These are phyloP conservation scores for Friedmanniomyces simplex DNA, from an alignment of 495 filamentous ascomycete genomes.

Conservation along the genomic window DNA sequence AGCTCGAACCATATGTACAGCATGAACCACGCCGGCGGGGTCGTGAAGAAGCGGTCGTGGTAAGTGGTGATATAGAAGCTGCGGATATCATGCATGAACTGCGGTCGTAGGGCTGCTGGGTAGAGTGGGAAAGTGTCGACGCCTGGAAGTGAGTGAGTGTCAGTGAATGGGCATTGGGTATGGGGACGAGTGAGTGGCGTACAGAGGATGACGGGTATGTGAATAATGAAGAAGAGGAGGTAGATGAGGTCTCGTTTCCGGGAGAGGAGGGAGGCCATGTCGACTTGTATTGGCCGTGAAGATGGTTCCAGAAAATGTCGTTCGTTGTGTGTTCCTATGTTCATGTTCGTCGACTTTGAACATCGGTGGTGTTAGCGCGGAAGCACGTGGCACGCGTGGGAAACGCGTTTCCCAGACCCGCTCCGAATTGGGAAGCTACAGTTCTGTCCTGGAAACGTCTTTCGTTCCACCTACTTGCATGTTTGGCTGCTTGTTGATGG, in stretches of 20 bases:
- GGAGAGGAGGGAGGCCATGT: constrained; percentile 28
- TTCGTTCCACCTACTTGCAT: too few relatives aligned
- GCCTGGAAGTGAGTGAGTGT: constrained; percentile 6
- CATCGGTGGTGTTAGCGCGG: too few relatives aligned
- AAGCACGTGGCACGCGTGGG: too few relatives aligned
- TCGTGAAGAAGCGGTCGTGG: constrained; percentile 66
- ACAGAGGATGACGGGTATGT: constrained; percentile 60
- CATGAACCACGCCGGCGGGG: constrained; percentile 59
- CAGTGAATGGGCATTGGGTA: neutral
- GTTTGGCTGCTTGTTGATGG: too few relatives aligned
- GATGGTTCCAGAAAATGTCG: neutral
- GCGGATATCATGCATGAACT: constrained; percentile 43
- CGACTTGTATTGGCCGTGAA: neutral
- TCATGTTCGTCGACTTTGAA: too few relatives aligned
- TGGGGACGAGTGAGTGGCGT: constrained; percentile 20
- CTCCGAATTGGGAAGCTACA: too few relatives aligned
- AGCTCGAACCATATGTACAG: constrained; percentile 60
- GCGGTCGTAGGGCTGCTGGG: constrained; percentile 43
- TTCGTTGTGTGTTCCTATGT: too few relatives aligned
- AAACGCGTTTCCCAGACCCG: too few relatives aligned
- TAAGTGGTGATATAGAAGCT: constrained; percentile 56
- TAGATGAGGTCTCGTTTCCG: constrained; percentile 51
- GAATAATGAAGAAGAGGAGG: constrained; percentile 57
- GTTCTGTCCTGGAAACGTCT: too few relatives aligned
- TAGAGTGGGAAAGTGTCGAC: constrained; percentile 43